phyloP scores from a whole-genome alignment of 176 grass and related monocot genomes.

The Triticum timopheevii region DNA sequence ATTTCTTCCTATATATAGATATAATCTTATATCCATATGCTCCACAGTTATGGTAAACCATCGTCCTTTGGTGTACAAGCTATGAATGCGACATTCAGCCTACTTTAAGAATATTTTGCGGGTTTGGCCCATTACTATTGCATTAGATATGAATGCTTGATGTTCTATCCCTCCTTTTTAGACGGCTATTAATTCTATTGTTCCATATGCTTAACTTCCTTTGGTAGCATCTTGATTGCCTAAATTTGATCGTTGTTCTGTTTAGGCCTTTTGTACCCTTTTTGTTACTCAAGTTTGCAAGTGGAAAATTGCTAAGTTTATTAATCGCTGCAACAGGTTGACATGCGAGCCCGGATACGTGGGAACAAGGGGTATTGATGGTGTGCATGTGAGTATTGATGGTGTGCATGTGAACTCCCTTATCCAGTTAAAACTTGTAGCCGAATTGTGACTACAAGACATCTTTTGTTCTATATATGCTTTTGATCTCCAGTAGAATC shows the following conservation, averaged over 20 bases:
- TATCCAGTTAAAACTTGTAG: not conserved
- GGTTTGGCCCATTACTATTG: slow-evolving; percentile 18
- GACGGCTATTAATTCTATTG: not conserved
- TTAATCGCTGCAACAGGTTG: slow-evolving; percentile 66
- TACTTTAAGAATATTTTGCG: slow-evolving; percentile 25
- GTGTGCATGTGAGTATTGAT: slow-evolving; percentile 41
- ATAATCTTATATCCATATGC: not conserved
- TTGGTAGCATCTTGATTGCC: not conserved
- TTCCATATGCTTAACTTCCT: not conserved
- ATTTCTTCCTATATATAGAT: not conserved
- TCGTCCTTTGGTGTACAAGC: not conserved
- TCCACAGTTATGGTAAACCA: not conserved
- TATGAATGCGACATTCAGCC: slow-evolving; percentile 31
- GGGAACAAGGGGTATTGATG: slow-evolving; percentile 91
- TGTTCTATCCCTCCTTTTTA: not conserved
- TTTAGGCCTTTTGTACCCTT: not conserved
- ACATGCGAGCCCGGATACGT: slow-evolving; percentile 95
- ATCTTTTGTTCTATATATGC: not conserved
- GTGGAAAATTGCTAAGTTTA: slow-evolving; percentile 12
- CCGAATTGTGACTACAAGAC: not conserved
- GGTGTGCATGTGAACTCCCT: not conserved
- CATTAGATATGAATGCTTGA: not conserved
- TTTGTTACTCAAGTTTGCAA: not conserved
- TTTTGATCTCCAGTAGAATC: not conserved
- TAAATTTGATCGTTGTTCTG: not conserved